These are phyloP conservation scores for Chenopodium suecicum DNA, from an alignment of 148 eudicot species.

Conservation along the genomic window DNA sequence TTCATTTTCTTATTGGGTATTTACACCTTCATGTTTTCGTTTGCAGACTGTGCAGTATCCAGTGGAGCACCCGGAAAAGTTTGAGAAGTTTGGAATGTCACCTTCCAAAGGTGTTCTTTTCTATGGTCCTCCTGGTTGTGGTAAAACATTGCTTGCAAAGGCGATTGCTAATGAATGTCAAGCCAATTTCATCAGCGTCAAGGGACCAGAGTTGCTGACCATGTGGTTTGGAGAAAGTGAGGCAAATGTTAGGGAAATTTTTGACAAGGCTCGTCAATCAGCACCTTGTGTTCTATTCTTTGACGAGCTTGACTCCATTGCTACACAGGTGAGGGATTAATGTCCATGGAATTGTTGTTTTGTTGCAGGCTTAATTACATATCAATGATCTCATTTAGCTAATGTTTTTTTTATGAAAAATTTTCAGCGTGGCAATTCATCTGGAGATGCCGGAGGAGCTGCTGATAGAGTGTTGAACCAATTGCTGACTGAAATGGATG, in stretches of 20 bases:
- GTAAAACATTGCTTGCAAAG: slow-evolving; percentile 73
- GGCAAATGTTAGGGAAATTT: slow-evolving; percentile 75
- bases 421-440: slow-evolving; percentile 56
- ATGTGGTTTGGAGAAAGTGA: slow-evolving; percentile 94
- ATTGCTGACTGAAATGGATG: slow-evolving; percentile 78
- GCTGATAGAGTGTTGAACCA: slow-evolving; percentile 81
- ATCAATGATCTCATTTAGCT: background rate
- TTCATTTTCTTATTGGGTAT: background rate
- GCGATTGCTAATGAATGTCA: slow-evolving; percentile 83
- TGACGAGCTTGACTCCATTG: slow-evolving; percentile 79
- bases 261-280: slow-evolving; percentile 72
- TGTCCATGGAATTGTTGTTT: background rate
- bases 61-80: slow-evolving; percentile 85
- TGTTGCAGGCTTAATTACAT: background rate
- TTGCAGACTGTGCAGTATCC: slow-evolving; percentile 76
- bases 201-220: slow-evolving; percentile 73
- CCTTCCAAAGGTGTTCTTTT: slow-evolving; percentile 77
- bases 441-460: slow-evolving; percentile 79
- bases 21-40: background rate
- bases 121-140: slow-evolving; percentile 88
- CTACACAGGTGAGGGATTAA: slow-evolving; percentile 27
- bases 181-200: slow-evolving; percentile 72
- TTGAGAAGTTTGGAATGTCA: slow-evolving; percentile 85
- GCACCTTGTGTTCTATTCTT: slow-evolving; percentile 82
- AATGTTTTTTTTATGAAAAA: background rate